Evolutionary conservation across 805 yeast species (phyloP).

Genomic region (Candida khao-thaluensis): DNA sequence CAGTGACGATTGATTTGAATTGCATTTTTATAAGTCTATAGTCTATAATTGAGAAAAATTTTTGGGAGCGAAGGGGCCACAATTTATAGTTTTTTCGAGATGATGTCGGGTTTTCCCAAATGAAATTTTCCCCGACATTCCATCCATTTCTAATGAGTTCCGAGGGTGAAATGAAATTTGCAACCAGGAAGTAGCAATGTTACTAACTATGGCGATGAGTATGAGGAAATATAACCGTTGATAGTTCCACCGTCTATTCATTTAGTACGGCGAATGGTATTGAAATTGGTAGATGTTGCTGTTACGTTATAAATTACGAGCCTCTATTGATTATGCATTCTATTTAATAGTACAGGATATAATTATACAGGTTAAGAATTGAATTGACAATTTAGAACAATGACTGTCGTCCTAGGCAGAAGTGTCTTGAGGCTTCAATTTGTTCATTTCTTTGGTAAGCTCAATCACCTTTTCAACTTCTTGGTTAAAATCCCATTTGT

Average conservation of each 20-base stretch:
- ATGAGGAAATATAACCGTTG: too few relatives aligned
- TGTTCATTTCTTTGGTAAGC: not conserved
- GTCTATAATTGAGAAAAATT: slow-evolving; percentile 8
- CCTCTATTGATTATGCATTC: too few relatives aligned
- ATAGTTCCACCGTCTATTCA: too few relatives aligned
- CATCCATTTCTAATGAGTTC: not conserved
- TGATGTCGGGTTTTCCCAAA: not conserved
- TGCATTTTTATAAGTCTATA: slow-evolving; percentile 50
- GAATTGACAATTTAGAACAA: too few relatives aligned
- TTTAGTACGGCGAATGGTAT: too few relatives aligned
- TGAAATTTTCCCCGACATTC: slow-evolving; percentile 9
- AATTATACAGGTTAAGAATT: too few relatives aligned
- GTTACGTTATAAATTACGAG: too few relatives aligned
- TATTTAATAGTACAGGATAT: too few relatives aligned
- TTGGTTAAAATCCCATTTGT: slow-evolving; percentile 22
- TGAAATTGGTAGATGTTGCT: too few relatives aligned
- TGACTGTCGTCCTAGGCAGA: too few relatives aligned
- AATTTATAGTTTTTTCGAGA: slow-evolving; percentile 6
- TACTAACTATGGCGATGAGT: not conserved
- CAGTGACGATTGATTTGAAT: slow-evolving; percentile 65
- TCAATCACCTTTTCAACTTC: slow-evolving; percentile 16
- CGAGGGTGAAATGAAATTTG: slow-evolving; percentile 7
- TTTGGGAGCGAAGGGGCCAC: slow-evolving; percentile 4
- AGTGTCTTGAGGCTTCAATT: too few relatives aligned
- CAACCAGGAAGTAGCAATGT: slow-evolving; percentile 7